Base-by-base conservation (phyloP, 176 grass and related monocot species). In the Triticum monococcum region DNA sequence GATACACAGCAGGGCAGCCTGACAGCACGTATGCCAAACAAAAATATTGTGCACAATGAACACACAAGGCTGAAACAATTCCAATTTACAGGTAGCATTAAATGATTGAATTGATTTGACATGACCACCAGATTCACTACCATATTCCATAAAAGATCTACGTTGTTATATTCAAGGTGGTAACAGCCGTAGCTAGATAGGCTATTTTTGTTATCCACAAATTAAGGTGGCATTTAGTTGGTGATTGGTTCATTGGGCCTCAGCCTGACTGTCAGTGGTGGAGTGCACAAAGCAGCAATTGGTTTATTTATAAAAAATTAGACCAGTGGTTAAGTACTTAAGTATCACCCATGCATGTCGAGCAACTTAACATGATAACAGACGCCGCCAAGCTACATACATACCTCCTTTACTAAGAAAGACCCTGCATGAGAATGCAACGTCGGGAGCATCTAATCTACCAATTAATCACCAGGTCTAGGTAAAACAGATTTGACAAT, bases 181-280 rank as follows among this genome's bases (percentile, higher is more conserved):
- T 77, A 22, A 63, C 26, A 22, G 12, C 3, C 16, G 10, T 48
- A 36, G 64, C 54, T 22, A 36, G 35, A 7, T 33, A 6, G 61
- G 22, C 59, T 30, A 52, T 50, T 64, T 72, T 50, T 22, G 65
- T 63, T 63, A 37, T 81, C 74, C 61, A 4, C 40, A 86, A 70
- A 88, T 72, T 20, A 84, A 83, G 50, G 72, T 25, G 56, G 5
- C 20, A 88, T 9, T 46, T 78, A 16, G 32, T 71, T 71, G 13
- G 40, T 46, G 36, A n/a, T 22, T 9, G 54, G 54, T 59, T 59
- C 54, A 41, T 23, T 32, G 20, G 16, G 17, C 60, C 20, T 12
- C 43, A 31, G 31, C 43, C 79, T 33, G 36, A 12, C 20, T 68
- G 12, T 46, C 17, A 37, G 61, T 46, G 37, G 14, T 73, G 54